These are phyloP conservation scores for Hordeum pubiflorum DNA, from an alignment of 202 grass and related monocot species.

Conservation along the genomic window DNA sequence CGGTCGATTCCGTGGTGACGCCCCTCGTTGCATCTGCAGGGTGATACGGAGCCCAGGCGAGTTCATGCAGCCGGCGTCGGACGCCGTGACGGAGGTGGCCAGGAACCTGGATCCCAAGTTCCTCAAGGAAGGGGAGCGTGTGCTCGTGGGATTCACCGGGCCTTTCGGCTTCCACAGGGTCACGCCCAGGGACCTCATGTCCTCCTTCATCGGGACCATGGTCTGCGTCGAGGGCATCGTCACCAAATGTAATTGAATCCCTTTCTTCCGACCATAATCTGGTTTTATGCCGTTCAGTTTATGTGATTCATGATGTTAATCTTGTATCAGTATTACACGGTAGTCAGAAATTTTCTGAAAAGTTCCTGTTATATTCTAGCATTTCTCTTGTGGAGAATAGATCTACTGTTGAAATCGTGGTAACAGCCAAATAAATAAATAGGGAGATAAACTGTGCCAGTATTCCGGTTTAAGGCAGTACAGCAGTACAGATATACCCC, in stretches of 20 bases:
- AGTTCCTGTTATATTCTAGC: not conserved
- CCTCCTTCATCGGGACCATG: constrained; percentile 92
- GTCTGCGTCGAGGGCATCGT: constrained; percentile 97
- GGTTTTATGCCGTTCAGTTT: not conserved
- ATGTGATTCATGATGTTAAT: not conserved
- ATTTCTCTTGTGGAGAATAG: not conserved
- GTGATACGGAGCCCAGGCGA: constrained; percentile 76
- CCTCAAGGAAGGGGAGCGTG: constrained; percentile 74
- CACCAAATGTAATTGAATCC: constrained; percentile 70
- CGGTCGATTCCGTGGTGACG: not conserved
- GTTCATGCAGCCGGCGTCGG: constrained; percentile 81
- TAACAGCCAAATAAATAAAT: not conserved
- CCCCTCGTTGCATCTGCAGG: constrained; percentile 15
- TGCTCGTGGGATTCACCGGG: constrained; percentile 80
- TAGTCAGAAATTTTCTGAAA: not conserved
- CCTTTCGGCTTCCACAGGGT: constrained; percentile 93
- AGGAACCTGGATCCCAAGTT: constrained; percentile 70
- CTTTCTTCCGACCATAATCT: not conserved
- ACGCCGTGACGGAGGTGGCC: constrained; percentile 79
- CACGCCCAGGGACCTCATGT: constrained; percentile 97
- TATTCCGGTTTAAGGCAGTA: not conserved
- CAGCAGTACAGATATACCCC: no score
- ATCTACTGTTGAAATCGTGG: not conserved
- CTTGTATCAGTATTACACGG: not conserved
- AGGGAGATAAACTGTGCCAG: not conserved